Conservation (phyloP, 352 stramenopile genomes). For the Globisporangium alternatum region DNA sequence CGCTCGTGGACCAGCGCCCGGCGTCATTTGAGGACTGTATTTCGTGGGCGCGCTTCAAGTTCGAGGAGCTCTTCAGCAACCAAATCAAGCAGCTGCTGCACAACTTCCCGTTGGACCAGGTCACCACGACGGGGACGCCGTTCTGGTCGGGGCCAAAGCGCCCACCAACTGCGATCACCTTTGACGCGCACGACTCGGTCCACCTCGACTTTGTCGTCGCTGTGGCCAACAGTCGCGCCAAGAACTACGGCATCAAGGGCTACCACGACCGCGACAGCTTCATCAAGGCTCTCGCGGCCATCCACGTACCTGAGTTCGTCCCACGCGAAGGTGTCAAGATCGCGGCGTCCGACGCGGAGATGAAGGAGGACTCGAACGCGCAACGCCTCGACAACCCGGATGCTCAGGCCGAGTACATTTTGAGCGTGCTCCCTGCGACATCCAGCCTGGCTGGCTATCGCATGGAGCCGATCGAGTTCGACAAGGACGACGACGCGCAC, state of each 20-base stretch:
- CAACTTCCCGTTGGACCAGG: constrained; percentile 98
- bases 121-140: constrained; percentile 94
- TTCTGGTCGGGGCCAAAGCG: constrained; percentile 99
- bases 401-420: constrained; percentile 66
- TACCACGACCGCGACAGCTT: constrained; percentile 61
- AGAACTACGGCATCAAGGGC: constrained; percentile 92
- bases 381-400: constrained; percentile 68
- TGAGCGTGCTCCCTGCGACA: constrained; percentile 82
- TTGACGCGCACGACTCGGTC: constrained; percentile 88
- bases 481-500: constrained; percentile 98
- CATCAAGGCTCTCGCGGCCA: constrained; percentile 65
- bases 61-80: constrained; percentile 98
- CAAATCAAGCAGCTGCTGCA: constrained; percentile 97
- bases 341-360: constrained; percentile 96
- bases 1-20: constrained; percentile 91
- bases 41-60: constrained; percentile 96
- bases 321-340: constrained; percentile 97
- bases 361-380: constrained; percentile 74
- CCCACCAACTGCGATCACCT: constrained; percentile 92
- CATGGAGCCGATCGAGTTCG: constrained; percentile 96
- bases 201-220: constrained; percentile 97
- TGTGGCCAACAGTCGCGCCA: constrained; percentile 93
- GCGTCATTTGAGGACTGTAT: constrained; percentile 97
- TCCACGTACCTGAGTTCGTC: constrained; percentile 93
- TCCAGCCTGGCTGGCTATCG: constrained; percentile 85